These are phyloP conservation scores for Camptophora hylomeconis DNA, from an alignment of 2,329 filamentous ascomycete species.

Conservation along the genomic window DNA sequence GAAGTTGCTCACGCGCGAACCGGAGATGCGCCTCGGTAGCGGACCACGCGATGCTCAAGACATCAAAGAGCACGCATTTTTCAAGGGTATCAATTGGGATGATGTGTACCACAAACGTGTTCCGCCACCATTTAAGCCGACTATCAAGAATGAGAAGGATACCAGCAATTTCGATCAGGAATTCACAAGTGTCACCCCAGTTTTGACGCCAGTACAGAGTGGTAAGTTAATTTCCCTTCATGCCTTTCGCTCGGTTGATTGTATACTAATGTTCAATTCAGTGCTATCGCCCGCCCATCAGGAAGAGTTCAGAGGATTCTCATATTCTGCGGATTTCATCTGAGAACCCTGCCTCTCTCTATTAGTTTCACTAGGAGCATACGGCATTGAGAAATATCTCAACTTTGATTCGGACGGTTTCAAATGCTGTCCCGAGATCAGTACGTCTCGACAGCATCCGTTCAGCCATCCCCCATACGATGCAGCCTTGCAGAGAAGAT, in stretches of 20 bases:
- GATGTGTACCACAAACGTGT: conserved; percentile 95
- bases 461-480: too few species aligned
- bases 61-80: conserved; percentile 98
- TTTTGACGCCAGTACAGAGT: conserved; percentile 91
- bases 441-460: too few species aligned
- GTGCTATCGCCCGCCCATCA: conserved; percentile 98
- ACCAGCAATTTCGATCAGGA: conserved; percentile 99
- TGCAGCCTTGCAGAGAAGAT: too few species aligned
- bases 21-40: conserved; percentile 80
- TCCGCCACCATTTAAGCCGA: conserved; percentile 74
- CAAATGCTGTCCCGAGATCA: too few species aligned
- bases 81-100: conserved; percentile 96
- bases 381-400: too few species aligned
- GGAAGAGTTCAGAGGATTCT: conserved; percentile 98
- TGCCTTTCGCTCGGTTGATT: conserved; percentile 14
- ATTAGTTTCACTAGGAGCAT: too few species aligned
- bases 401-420: too few species aligned
- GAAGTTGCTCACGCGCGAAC: conserved; percentile 90
- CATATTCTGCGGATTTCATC: conserved; percentile 85
- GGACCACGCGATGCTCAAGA: conserved; percentile 96
- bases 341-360: too few species aligned
- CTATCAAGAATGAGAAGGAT: conserved; percentile 83
- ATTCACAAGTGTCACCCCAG: conserved; percentile 95
- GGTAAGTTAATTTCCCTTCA: conserved; percentile 46
- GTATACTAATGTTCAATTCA: conserved; percentile 24